These are phyloP conservation scores for Artemisia annua DNA, from an alignment of 129 eudicot species.

Conservation along the genomic window DNA sequence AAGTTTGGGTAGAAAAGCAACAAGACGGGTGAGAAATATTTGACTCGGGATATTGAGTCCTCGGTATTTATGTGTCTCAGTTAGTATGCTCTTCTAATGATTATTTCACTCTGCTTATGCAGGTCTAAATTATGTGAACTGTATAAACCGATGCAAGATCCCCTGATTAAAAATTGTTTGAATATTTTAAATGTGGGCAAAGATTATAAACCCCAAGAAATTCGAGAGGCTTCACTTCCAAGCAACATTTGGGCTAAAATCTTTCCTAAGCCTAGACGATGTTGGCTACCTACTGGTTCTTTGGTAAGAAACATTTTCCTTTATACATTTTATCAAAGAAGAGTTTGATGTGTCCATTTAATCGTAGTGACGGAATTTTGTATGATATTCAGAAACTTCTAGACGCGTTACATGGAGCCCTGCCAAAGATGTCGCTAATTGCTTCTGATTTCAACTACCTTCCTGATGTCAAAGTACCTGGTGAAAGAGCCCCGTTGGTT, in stretches of 20 bases:
- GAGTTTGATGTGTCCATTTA: constrained; percentile 19
- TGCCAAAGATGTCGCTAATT: constrained; percentile 92
- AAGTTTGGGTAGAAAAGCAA: constrained; percentile 87
- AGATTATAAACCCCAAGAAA: constrained; percentile 48
- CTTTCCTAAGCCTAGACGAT: constrained; percentile 75
- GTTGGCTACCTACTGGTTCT: constrained; percentile 98
- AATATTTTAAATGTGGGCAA: constrained; percentile 60
- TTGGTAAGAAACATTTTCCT: constrained; percentile 42
- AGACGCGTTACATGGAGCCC: constrained; percentile 77
- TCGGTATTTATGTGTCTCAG: no score
- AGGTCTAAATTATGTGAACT: constrained; percentile 68
- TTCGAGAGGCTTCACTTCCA: constrained; percentile 35
- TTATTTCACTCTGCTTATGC: constrained; percentile 18
- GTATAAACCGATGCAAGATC: constrained; percentile 83
- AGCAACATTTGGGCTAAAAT: constrained; percentile 66
- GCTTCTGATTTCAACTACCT: constrained; percentile 98
- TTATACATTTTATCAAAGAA: neutral
- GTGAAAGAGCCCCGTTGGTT: constrained; percentile 94
- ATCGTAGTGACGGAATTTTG: constrained; percentile 4
- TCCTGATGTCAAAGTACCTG: constrained; percentile 87
- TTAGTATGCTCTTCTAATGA: neutral
- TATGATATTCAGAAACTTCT: constrained; percentile 67
- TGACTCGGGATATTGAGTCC: neutral
- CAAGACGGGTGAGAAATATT: constrained; percentile 51
- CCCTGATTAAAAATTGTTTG: constrained; percentile 64